phyloP scores from a whole-genome alignment of 805 yeast species.

The Sugiyamaella americana region DNA sequence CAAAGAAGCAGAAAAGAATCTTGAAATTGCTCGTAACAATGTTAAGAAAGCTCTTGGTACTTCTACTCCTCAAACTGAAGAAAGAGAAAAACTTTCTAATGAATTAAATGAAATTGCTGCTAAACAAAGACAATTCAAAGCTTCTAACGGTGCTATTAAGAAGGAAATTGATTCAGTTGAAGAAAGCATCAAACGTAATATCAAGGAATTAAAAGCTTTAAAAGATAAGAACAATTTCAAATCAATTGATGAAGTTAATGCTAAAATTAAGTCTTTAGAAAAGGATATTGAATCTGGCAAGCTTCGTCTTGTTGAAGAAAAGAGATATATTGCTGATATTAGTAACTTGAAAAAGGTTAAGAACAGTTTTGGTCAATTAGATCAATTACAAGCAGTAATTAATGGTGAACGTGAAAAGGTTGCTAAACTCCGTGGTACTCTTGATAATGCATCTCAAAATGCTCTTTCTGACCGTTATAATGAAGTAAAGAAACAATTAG shows the following conservation, averaged over 20 bases:
- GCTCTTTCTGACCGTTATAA: constrained; percentile 68
- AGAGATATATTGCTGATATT: constrained; percentile 77
- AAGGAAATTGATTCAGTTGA: constrained; percentile 72
- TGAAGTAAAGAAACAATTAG: constrained; percentile 56
- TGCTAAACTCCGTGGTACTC: constrained; percentile 62
- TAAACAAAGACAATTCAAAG: constrained; percentile 41
- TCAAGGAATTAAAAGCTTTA: constrained; percentile 64
- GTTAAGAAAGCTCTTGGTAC: constrained; percentile 21
- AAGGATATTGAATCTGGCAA: constrained; percentile 68
- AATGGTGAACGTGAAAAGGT: constrained; percentile 74
- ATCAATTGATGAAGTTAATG: constrained; percentile 34
- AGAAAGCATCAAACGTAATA: constrained; percentile 63
- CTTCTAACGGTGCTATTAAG: constrained; percentile 39
- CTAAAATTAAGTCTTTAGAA: constrained; percentile 46
- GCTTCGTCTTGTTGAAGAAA: constrained; percentile 86
- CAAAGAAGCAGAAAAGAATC: constrained; percentile 22
- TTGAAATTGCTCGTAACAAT: constrained; percentile 22
- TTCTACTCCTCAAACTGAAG: constrained; percentile 30
- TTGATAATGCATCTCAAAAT: constrained; percentile 49
- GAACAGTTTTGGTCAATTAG: constrained; percentile 69
- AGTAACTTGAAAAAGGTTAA: constrained; percentile 72
- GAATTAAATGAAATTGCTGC: constrained; percentile 42
- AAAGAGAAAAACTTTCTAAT: constrained; percentile 47
- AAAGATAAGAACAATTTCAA: constrained; percentile 63
- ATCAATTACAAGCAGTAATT: constrained; percentile 68